Conservation (phyloP, 345 rosid genomes). For the Clausena lansium region DNA sequence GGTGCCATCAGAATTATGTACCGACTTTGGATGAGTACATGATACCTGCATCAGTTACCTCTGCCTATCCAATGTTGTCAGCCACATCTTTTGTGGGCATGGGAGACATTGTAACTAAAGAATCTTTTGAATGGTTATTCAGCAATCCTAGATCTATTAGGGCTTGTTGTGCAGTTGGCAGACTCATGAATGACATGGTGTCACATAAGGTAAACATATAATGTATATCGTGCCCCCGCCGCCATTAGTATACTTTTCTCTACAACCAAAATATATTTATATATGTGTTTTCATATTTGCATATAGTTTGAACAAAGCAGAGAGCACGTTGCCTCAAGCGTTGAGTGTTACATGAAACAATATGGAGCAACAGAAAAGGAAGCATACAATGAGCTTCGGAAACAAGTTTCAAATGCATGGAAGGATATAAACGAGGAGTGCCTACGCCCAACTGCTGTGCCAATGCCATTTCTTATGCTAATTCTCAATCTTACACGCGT, state of each 20-base stretch:
- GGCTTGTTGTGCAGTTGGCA: not conserved
- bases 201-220: conserved; percentile 11
- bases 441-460: conserved; percentile 11
- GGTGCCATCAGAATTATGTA: no score
- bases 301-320: conserved; percentile 19
- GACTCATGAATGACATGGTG: not conserved
- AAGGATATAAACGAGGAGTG: conserved; percentile 34
- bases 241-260: no score
- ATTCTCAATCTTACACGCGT: conserved; percentile 19
- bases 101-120: no score
- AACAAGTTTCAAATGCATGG: conserved; percentile 24
- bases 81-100: no score
- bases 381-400: conserved; percentile 7
- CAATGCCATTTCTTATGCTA: conserved; percentile 11
- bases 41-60: no score
- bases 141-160: conserved; percentile 17
- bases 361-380: conserved; percentile 16
- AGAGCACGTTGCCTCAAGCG: no score
- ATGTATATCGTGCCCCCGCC: not conserved
- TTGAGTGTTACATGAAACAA: conserved; percentile 37
- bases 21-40: no score
- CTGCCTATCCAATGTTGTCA: no score
- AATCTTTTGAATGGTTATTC: conserved; percentile 23
- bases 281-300: no score
- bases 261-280: no score